Evolutionary conservation across 345 rosid genomes (phyloP), one percentile per base, ranked within the genome.

Genomic region (Citrus maxima): DNA sequence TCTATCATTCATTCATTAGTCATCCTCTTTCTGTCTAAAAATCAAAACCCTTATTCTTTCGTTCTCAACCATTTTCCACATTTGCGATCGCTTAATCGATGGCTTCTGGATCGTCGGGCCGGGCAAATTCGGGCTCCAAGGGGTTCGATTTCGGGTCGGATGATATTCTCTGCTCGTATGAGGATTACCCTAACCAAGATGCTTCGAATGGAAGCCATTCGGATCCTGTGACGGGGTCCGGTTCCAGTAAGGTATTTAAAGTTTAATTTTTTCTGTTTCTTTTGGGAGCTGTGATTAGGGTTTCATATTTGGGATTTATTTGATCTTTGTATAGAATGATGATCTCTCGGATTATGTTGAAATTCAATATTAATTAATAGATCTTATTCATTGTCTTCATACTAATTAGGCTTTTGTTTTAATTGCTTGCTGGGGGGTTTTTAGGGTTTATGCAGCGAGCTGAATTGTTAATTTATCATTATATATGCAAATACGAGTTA

Each of bases 151-250:
- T 97, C 34, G 97, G 87, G 14, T 84, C 99, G 78, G 98, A 94
- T 85, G 99, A 97, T 74, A 97, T 97, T 79, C 99, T 97, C 81
- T 94, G 97, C 90, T 91, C 99, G 7, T 96, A 96, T 81, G 97
- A 96, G 55, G 98, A 93, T 79, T 93, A 81, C 84, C 82, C 83
- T 68, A 89, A 88, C 80, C 95, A 91, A 85, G 98, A 97, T 71
- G 80, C 95, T 2, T 71, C 96, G 61, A 93, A 92, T 60, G 98
- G 93, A 16, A 59, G 73, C 76, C 90, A 82, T 79, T 87, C 93
- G 72, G 98, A 96, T 80, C 85, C 93, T 67, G 86, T 82, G 4
- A 79, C 72, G 65, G 85, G 64, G 28, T 73, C 89, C 80, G 84
- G 81, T 82, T 85, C 88, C 30, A 38, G 66, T 74, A 88, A 88